Evolutionary conservation across 225 moss, liverwort and hornwort species (phyloP), one percentile per base, ranked within the genome.

Genomic region (Neckera pumila): DNA sequence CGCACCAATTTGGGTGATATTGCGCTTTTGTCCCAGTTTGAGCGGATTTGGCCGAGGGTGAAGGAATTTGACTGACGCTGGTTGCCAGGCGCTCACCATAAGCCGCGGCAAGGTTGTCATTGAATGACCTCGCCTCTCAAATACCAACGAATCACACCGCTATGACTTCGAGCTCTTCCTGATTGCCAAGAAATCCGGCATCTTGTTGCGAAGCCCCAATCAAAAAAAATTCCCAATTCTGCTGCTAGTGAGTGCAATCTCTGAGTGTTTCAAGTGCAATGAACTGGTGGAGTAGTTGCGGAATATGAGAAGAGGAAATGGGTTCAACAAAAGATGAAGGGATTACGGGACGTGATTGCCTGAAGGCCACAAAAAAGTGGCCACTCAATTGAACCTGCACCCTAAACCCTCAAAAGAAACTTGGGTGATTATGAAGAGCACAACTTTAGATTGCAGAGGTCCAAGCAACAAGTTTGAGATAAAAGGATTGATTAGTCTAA

Each of bases 91-190:
- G 71, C 78, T 42, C 36, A 87, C 79, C 85, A 87, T 45, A 33
- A 89, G 76, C 54, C 90, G 63, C 14, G 90, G 73, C 83, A 88
- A 75, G 61, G 84, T 74, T 74, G 86, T 53, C 92, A 86, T 90
- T 18, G 66, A n/a, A 67, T 53, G 75, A 23, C 4, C 61, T 78
- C 17, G n/a, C 74, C 59, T 51, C 76, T 81, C 38, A 40, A 69
- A 60, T 17, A 45, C 26, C 7, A 36, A 66, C 23, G 71, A 84
- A 61, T 63, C 45, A 23, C 40, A n/a, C 77, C 18, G 53, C 12
- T 14, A 65, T 64, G 57, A 49, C 31, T 76, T 86, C 11, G 40
- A 53, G 79, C 71, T 59, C 59, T 61, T 64, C 64, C 81, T 62
- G 13, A 36, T 63, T 4, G 51, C 62, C 69, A n/a, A 65, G 13